These are phyloP conservation scores for Paramarasmius palmivorus DNA, from an alignment of 1,284 basidiomycete species.

Conservation along the genomic window DNA sequence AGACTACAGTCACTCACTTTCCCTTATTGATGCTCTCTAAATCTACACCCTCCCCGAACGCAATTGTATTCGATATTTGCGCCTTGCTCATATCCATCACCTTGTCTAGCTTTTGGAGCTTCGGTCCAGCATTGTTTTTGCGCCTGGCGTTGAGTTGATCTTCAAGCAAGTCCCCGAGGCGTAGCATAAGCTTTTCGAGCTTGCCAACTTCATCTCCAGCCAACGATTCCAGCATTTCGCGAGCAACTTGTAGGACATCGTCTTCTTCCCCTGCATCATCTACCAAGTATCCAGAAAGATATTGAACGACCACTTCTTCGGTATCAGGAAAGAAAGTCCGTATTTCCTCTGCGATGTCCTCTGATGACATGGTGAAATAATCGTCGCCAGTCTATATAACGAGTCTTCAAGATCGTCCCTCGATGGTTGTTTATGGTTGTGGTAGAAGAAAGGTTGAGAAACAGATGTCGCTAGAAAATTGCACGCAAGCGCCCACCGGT, in stretches of 20 bases:
- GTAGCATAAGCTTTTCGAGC: constrained; percentile 65
- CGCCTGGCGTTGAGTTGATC: constrained; percentile 61
- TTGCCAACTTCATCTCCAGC: constrained; percentile 53
- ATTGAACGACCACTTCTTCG: constrained; percentile 92
- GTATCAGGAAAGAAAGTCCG: constrained; percentile 81
- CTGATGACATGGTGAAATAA: constrained; percentile 46
- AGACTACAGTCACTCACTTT: constrained; percentile 59
- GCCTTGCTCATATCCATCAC: constrained; percentile 93
- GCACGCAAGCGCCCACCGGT: no score
- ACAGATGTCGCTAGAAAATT: no score
- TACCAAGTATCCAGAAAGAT: constrained; percentile 88
- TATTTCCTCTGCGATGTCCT: constrained; percentile 79
- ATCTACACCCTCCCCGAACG: constrained; percentile 85
- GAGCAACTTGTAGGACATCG: constrained; percentile 80
- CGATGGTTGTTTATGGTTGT: no score
- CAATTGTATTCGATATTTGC: constrained; percentile 83
- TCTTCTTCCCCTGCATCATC: constrained; percentile 94
- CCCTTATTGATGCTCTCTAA: constrained; percentile 93
- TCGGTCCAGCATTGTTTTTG: constrained; percentile 58
- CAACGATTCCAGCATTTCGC: constrained; percentile 76
- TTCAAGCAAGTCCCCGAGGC: constrained; percentile 65
- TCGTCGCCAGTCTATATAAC: no score
- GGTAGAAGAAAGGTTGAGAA: no score
- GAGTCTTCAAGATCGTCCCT: no score
- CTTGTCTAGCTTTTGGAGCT: constrained; percentile 83